Evolutionary conservation across 129 eudicot species (phyloP).

Genomic region (Saposhnikovia divaricata): DNA sequence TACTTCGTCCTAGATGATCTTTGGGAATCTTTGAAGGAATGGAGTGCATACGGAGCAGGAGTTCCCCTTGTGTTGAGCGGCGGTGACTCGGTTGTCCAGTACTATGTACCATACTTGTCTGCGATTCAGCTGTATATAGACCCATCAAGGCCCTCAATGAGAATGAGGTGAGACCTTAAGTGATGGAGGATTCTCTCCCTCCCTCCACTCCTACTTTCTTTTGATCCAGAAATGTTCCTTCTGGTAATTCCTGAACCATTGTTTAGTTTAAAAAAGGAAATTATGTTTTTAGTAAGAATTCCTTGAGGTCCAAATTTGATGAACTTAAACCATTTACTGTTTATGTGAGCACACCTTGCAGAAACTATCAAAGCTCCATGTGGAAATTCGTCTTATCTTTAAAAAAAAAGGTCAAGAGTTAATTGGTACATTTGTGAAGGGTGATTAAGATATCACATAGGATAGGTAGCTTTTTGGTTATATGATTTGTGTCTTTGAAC

Average conservation of each 20-base stretch:
- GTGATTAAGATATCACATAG: neutral
- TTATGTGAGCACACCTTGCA: neutral
- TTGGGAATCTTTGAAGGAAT: constrained; percentile 90
- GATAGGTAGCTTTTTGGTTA: neutral
- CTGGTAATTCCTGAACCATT: constrained; percentile 4
- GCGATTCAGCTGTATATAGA: constrained; percentile 85
- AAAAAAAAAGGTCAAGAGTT: neutral
- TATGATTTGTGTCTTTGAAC: neutral
- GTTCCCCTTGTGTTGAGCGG: constrained; percentile 80
- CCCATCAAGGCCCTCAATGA: constrained; percentile 46
- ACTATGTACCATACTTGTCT: constrained; percentile 88
- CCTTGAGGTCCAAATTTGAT: neutral
- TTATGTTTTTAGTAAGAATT: neutral
- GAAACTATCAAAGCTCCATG: neutral
- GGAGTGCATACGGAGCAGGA: constrained; percentile 99
- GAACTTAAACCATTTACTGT: neutral
- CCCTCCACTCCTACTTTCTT: constrained; percentile 3
- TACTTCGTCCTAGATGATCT: constrained; percentile 85
- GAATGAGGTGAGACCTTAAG: constrained; percentile 39
- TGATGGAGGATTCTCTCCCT: neutral
- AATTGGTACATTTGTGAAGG: neutral
- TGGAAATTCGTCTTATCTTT: neutral
- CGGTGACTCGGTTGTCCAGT: constrained; percentile 81
- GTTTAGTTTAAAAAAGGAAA: neutral
- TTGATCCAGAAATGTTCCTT: neutral